Percentiles rank a stretch among this genome's conserved stretches.
phyloP scores from a whole-genome alignment of 352 stramenopile genomes.

The Globisporangium paddicum region DNA sequence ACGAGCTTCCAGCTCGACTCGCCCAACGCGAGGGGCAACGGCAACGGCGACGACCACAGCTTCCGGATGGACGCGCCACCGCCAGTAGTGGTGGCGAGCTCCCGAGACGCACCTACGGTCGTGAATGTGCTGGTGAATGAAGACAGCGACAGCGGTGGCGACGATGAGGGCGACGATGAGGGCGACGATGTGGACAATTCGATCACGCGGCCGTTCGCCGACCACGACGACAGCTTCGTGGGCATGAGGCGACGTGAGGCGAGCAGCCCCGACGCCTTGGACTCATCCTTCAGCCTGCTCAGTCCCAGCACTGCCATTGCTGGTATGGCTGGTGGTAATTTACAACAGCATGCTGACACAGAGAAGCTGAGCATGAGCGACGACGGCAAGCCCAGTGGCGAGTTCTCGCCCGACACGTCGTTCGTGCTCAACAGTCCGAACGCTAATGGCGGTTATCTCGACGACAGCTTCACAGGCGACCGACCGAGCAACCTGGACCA shows the following conservation, averaged over 20 bases:
- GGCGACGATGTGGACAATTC: background rate
- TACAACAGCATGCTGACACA: background rate
- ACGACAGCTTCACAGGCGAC: conserved; percentile 4
- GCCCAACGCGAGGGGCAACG: background rate
- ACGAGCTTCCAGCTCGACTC: conserved; percentile 26
- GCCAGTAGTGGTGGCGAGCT: background rate
- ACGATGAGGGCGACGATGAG: background rate
- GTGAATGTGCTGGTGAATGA: background rate
- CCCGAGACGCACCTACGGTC: background rate
- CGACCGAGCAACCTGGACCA: background rate
- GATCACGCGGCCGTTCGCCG: background rate
- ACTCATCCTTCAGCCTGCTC: conserved; percentile 8
- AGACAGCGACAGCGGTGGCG: background rate
- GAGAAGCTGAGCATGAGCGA: background rate
- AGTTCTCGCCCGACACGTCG: conserved; percentile 4
- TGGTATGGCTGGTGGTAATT: background rate
- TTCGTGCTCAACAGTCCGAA: conserved; percentile 7
- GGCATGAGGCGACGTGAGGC: background rate
- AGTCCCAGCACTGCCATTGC: background rate
- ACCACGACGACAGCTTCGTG: conserved; percentile 6
- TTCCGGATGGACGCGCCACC: conserved; percentile 1
- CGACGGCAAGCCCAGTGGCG: background rate
- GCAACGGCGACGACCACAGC: background rate
- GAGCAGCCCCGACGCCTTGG: background rate
- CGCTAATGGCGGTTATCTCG: background rate